A percentile compares a stretch with the other conserved stretches of the same genome.
Evolutionary conservation across 345 rosid species (phyloP).

Genomic region (Rhodomyrtus tomentosa): DNA sequence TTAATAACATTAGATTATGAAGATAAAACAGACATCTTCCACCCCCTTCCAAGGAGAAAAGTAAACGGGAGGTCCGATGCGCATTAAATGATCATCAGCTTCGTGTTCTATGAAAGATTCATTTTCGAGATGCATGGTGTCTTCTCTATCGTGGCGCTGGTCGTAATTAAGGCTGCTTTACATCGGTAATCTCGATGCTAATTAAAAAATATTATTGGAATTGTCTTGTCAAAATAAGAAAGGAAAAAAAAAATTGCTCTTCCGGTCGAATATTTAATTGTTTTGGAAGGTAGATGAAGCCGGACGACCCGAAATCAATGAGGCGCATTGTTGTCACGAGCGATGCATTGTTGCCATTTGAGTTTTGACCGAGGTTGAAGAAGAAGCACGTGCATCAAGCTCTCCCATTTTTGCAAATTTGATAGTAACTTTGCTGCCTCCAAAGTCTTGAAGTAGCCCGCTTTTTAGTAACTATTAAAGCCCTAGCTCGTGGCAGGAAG

Average conservation of each 20-base stretch:
- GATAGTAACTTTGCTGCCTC: neutral
- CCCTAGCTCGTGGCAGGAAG: neutral
- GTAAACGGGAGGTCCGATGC: slow-evolving; percentile 28
- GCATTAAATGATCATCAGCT: slow-evolving; percentile 43
- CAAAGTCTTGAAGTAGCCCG: neutral
- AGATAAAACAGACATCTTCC: slow-evolving; percentile 48
- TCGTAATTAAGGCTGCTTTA: neutral
- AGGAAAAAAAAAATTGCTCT: neutral
- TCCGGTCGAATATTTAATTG: neutral
- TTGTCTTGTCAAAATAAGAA: neutral
- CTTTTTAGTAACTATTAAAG: neutral
- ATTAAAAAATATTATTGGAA: neutral
- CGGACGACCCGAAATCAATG: neutral
- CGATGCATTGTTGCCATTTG: neutral
- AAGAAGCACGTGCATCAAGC: neutral
- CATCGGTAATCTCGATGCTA: slow-evolving; percentile 11
- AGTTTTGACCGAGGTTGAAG: slow-evolving; percentile 10
- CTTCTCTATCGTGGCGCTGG: neutral
- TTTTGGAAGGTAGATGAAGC: neutral
- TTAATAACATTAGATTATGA: slow-evolving; percentile 2
- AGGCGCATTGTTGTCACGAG: neutral
- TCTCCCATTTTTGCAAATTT: neutral
- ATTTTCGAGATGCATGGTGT: slow-evolving; percentile 36
- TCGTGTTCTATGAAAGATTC: slow-evolving; percentile 22
- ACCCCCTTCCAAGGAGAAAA: slow-evolving; percentile 5